A percentile compares a stretch with the other conserved stretches of the same genome.
Evolutionary conservation across 2,329 filamentous ascomycete species (phyloP).

Genomic region (Daldinia sp.): DNA sequence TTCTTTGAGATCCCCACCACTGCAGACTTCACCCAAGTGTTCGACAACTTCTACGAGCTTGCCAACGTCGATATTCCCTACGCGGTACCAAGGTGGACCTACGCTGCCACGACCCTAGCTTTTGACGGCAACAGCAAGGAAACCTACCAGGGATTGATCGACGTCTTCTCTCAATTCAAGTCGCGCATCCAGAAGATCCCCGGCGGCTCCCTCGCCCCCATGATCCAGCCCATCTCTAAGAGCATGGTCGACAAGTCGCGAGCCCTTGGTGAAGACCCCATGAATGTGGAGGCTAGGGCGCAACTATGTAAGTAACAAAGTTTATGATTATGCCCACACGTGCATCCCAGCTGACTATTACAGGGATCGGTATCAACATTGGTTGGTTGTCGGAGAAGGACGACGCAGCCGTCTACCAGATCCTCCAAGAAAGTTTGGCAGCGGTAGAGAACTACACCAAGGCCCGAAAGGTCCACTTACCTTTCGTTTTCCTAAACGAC

Average conservation of each 20-base stretch:
- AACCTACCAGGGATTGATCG: neutral
- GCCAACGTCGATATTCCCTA: neutral
- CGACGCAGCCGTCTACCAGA: neutral
- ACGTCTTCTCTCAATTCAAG: neutral
- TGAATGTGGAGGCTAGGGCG: neutral
- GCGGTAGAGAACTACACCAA: neutral
- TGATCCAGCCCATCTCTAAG: conserved; percentile 1
- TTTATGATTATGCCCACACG: neutral
- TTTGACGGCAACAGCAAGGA: conserved; percentile 1
- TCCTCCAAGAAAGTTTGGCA: neutral
- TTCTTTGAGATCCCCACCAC: neutral
- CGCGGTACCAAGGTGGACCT: conserved; percentile 1
- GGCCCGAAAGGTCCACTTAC: neutral
- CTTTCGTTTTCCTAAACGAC: conserved; percentile 2
- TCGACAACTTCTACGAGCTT: conserved; percentile 2
- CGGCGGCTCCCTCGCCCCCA: neutral
- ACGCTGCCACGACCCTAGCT: neutral
- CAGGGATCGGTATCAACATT: conserved; percentile 4
- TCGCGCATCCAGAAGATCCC: neutral
- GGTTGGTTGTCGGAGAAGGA: neutral
- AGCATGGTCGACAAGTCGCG: conserved; percentile 1
- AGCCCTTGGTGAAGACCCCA: neutral
- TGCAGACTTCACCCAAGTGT: neutral
- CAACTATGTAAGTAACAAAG: neutral
- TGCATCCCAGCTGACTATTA: neutral